phyloP scores from a whole-genome alignment of 2,329 filamentous ascomycete genomes.

The Zymoseptoria ardabiliae region DNA sequence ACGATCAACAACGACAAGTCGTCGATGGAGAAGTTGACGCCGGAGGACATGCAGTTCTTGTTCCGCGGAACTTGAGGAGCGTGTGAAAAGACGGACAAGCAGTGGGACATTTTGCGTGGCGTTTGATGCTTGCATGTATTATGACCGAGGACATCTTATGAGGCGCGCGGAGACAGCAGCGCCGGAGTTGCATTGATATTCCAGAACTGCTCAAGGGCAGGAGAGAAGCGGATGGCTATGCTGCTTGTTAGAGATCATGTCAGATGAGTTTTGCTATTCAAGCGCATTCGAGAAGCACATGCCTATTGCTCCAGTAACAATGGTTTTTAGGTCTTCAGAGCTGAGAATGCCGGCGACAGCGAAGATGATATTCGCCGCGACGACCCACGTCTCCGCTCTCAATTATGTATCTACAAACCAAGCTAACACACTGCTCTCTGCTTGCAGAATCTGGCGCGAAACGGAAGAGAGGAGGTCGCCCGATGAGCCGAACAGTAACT shows the following conservation, averaged over 20 bases:
- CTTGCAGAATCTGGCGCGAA: too few relatives aligned
- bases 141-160: not conserved
- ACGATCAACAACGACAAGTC: constrained; percentile 91
- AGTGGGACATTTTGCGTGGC: not conserved
- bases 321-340: not conserved
- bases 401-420: too few relatives aligned
- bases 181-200: not conserved
- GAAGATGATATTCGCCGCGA: too few relatives aligned
- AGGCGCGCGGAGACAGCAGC: not conserved
- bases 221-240: not conserved
- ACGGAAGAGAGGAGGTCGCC: too few relatives aligned
- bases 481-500: too few relatives aligned
- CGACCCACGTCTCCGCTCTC: too few relatives aligned
- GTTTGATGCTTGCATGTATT: not conserved
- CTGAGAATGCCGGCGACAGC: too few relatives aligned
- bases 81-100: not conserved
- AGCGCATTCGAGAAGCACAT: not conserved
- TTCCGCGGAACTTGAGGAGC: constrained; percentile 62
- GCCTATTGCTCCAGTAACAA: not conserved
- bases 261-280: not conserved
- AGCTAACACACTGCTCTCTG: too few relatives aligned
- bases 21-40: constrained; percentile 83
- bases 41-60: constrained; percentile 91
- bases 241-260: not conserved
- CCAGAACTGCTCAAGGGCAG: not conserved